Percentiles rank a stretch among this genome's conserved stretches.
These are phyloP conservation scores for Ilex aquifolium DNA, from an alignment of 257 asterid genomes.

Conservation along the genomic window DNA sequence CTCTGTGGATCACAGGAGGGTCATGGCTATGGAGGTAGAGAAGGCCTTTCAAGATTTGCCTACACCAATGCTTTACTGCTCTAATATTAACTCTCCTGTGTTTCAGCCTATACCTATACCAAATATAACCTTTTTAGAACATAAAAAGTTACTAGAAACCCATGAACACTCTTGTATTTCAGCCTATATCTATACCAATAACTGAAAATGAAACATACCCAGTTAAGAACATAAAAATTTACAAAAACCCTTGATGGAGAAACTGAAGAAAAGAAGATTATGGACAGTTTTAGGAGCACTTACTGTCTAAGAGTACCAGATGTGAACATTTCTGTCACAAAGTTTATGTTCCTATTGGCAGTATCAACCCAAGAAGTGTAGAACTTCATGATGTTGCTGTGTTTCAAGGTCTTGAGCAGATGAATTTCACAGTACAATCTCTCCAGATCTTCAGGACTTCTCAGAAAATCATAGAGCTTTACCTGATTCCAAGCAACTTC, in stretches of 20 bases:
- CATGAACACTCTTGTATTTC: slow-evolving; percentile 54
- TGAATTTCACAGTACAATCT: slow-evolving; percentile 88
- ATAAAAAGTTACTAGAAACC: background rate
- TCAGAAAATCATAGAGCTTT: slow-evolving; percentile 71
- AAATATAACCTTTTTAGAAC: background rate
- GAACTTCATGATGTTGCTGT: slow-evolving; percentile 81
- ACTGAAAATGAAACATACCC: background rate
- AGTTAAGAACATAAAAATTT: background rate
- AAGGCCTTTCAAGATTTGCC: slow-evolving; percentile 78
- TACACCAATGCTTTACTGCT: slow-evolving; percentile 89
- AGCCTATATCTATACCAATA: slow-evolving; percentile 48
- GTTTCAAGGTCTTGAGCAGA: slow-evolving; percentile 80
- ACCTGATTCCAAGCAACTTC: slow-evolving; percentile 99
- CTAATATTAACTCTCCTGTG: slow-evolving; percentile 72
- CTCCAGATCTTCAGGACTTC: slow-evolving; percentile 92
- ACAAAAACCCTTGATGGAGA: background rate
- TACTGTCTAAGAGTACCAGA: slow-evolving; percentile 98
- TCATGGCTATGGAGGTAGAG: slow-evolving; percentile 75
- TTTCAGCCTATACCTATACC: slow-evolving; percentile 59
- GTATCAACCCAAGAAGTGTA: slow-evolving; percentile 91
- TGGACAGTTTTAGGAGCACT: slow-evolving; percentile 19
- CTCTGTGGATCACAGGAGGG: slow-evolving; percentile 89
- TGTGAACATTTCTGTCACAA: slow-evolving; percentile 95
- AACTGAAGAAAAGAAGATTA: background rate
- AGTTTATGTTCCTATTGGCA: slow-evolving; percentile 84